Conservation (phyloP, 768 basidiomycete genomes). For the Termitomyces sp. region DNA sequence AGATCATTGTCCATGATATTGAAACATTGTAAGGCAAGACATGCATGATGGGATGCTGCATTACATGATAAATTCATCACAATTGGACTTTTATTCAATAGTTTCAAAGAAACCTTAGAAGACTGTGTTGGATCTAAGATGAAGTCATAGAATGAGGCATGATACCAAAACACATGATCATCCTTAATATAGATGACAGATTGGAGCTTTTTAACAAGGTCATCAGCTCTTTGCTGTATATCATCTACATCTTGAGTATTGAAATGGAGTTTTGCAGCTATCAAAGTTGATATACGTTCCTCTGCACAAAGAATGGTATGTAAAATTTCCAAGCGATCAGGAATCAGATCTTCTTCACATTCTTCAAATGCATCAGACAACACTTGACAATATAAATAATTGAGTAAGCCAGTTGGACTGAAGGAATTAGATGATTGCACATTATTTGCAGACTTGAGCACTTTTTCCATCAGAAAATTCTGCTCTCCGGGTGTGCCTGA, state of each 20-base stretch:
- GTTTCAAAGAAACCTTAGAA: neutral
- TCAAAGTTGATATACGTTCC: too few species aligned
- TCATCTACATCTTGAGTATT: neutral
- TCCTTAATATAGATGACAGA: slow-evolving; percentile 18
- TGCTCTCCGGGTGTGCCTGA: neutral
- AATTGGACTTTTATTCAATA: neutral
- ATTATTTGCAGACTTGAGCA: neutral
- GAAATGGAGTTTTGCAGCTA: neutral
- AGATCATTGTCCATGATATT: too few species aligned
- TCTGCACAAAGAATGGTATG: too few species aligned
- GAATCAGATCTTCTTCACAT: neutral
- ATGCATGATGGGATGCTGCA: neutral
- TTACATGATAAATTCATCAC: neutral
- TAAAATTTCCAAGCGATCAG: too few species aligned
- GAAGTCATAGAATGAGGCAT: too few species aligned
- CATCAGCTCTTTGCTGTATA: neutral
- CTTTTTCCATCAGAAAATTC: neutral
- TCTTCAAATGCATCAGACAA: neutral
- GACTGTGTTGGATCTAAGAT: slow-evolving; percentile 8
- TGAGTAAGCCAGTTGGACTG: neutral
- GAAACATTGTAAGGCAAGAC: neutral
- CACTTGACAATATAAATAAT: neutral
- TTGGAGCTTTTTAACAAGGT: slow-evolving; percentile 12
- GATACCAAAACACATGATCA: neutral
- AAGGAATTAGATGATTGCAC: neutral